Conservation (phyloP, 495 filamentous ascomycete species). For the Chaetomium tenue region DNA sequence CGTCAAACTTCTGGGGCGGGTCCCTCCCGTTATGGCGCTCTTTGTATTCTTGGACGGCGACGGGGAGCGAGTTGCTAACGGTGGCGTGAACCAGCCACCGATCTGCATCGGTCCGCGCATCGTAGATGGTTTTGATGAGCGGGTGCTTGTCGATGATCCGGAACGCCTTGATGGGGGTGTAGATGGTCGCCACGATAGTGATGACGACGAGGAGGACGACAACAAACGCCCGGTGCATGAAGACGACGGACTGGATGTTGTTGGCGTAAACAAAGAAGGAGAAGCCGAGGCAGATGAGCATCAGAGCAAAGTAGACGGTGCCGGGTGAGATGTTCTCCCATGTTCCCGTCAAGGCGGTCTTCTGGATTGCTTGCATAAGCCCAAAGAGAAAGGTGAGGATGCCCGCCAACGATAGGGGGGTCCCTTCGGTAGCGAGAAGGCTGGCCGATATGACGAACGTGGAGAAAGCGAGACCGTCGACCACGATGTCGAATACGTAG, state of each 20-base stretch:
- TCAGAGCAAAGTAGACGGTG: slow-evolving; percentile 31
- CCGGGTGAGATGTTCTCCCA: slow-evolving; percentile 40
- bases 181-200: slow-evolving; percentile 36
- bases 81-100: slow-evolving; percentile 48
- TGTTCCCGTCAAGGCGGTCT: slow-evolving; percentile 34
- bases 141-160: slow-evolving; percentile 42
- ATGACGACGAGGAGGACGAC: slow-evolving; percentile 36
- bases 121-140: slow-evolving; percentile 51
- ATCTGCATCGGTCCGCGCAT: slow-evolving; percentile 48
- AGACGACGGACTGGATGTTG: slow-evolving; percentile 41
- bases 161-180: slow-evolving; percentile 26
- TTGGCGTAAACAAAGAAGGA: slow-evolving; percentile 42
- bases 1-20: slow-evolving; percentile 64
- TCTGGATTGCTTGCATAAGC: slow-evolving; percentile 31
- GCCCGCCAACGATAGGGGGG: slow-evolving; percentile 38
- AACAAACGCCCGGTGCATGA: slow-evolving; percentile 42
- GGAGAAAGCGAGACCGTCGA: slow-evolving; percentile 42
- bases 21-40: slow-evolving; percentile 53
- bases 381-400: slow-evolving; percentile 42
- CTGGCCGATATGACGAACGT: slow-evolving; percentile 40
- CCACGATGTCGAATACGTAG: slow-evolving; percentile 43
- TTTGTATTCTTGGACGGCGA: slow-evolving; percentile 59
- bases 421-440: slow-evolving; percentile 42
- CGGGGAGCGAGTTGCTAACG: slow-evolving; percentile 50
- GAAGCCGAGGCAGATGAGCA: slow-evolving; percentile 41